phyloP scores from a whole-genome alignment of 2,329 filamentous ascomycete species.

The Metarhizium rileyi region DNA sequence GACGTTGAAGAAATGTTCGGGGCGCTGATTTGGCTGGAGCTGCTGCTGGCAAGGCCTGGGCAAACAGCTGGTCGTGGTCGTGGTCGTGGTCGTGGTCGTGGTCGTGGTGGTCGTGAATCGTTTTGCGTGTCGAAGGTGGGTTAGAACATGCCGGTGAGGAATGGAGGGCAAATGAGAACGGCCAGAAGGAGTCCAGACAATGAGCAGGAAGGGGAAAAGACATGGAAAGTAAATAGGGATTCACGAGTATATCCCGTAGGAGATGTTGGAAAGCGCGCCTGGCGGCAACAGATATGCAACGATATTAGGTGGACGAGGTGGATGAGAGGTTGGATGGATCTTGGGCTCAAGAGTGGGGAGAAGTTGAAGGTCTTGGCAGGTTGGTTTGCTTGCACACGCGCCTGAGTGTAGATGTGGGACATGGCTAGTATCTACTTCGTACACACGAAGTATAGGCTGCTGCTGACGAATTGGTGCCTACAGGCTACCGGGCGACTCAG shows the following conservation, averaged over 20 bases:
- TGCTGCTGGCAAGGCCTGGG: background rate
- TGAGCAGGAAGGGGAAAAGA: background rate
- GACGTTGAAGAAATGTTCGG: background rate
- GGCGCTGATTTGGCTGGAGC: too few species aligned
- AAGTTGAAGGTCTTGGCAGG: background rate
- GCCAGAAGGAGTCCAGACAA: background rate
- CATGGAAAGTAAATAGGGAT: too few species aligned
- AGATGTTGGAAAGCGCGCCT: background rate
- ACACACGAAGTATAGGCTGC: too few species aligned
- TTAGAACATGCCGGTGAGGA: conserved; percentile 1
- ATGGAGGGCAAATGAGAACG: background rate
- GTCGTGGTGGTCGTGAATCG: background rate
- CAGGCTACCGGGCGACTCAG: too few species aligned
- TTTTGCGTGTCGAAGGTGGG: background rate
- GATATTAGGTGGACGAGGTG: background rate
- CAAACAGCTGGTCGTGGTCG: background rate
- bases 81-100: too few species aligned
- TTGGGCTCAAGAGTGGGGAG: background rate
- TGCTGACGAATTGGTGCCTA: too few species aligned
- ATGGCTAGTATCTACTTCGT: too few species aligned
- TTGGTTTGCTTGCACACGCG: too few species aligned
- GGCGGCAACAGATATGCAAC: background rate
- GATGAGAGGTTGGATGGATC: background rate
- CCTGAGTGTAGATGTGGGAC: background rate
- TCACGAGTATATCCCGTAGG: too few species aligned